Conservation (phyloP, 176 grass and related monocot genomes). For the Pharus latifolius region DNA sequence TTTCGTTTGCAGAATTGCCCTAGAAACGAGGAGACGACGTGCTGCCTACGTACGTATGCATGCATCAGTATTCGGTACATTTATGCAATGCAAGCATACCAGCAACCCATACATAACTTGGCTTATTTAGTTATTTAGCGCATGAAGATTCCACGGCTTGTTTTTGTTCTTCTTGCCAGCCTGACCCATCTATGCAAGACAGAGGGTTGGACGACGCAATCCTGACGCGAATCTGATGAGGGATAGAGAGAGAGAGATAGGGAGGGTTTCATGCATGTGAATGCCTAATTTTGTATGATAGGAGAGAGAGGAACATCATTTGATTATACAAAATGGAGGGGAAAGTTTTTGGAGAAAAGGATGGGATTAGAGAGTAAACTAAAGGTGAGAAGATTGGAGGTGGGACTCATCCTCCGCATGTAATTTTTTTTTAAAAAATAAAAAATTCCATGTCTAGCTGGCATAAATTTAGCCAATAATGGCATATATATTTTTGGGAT, state of each 20-base stretch:
- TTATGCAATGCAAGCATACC: no score
- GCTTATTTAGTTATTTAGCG: background rate
- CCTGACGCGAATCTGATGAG: slow-evolving; percentile 4
- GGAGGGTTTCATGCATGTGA: background rate
- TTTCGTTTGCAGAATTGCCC: no score
- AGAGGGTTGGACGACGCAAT: background rate
- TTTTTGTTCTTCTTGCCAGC: background rate
- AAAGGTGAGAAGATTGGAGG: background rate
- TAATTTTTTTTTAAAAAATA: no score
- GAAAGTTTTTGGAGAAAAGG: slow-evolving; percentile 5
- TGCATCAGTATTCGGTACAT: no score
- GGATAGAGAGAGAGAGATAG: background rate
- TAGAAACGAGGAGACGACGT: no score
- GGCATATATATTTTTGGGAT: no score
- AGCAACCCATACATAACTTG: no score
- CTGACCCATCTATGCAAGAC: background rate
- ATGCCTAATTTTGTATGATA: background rate
- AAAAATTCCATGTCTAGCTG: no score
- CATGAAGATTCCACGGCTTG: no score
- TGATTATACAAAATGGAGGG: background rate
- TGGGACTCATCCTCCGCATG: no score
- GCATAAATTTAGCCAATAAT: background rate
- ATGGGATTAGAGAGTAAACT: background rate
- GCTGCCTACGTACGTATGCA: no score
- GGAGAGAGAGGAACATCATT: background rate